These are phyloP conservation scores for Acidomyces sp. DNA, from an alignment of 495 filamentous ascomycete genomes.

Conservation along the genomic window DNA sequence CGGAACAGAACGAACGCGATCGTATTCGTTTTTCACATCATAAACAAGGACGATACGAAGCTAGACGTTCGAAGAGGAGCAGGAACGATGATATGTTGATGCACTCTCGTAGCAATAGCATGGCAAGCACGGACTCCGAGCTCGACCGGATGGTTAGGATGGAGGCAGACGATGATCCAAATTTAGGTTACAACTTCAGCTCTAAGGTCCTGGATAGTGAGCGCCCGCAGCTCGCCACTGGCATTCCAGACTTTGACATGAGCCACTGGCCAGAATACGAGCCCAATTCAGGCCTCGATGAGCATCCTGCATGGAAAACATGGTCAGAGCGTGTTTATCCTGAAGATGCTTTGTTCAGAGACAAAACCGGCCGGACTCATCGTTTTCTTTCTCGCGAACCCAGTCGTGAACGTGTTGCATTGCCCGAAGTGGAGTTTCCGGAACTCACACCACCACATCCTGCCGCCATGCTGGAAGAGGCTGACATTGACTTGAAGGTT, in stretches of 20 bases:
- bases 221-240: conserved; percentile 37
- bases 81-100: conserved; percentile 19
- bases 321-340: no score
- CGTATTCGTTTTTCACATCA: conserved; percentile 17
- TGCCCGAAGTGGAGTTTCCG: conserved; percentile 23
- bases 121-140: conserved; percentile 34
- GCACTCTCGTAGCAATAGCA: conserved; percentile 37
- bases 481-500: conserved; percentile 36
- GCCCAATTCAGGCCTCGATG: conserved; percentile 18
- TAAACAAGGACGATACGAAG: conserved; percentile 24
- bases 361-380: neutral
- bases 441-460: conserved; percentile 34
- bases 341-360: neutral
- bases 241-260: conserved; percentile 32
- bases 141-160: conserved; percentile 20
- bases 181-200: conserved; percentile 9
- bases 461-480: conserved; percentile 40
- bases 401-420: neutral
- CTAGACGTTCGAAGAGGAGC: conserved; percentile 3
- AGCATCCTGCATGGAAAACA: conserved; percentile 5
- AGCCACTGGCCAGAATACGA: conserved; percentile 36
- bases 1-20: conserved; percentile 13
- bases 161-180: neutral
- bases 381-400: neutral
- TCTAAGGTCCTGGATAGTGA: conserved; percentile 23